Percentiles rank a stretch among this genome's conserved stretches.
Conservation (phyloP, 140 eudicot species). For the Bidens hawaiensis region DNA sequence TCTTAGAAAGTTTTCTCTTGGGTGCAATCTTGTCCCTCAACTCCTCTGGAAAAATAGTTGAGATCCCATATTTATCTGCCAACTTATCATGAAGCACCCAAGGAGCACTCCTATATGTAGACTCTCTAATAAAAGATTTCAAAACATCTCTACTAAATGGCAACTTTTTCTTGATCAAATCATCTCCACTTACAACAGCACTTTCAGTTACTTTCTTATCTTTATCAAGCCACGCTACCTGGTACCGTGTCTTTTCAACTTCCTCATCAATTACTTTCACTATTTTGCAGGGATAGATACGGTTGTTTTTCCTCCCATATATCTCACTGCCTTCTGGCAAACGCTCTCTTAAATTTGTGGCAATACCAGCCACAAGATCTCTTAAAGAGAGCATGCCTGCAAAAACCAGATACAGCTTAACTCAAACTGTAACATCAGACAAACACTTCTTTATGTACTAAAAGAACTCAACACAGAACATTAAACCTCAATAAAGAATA, state of each 20-base stretch:
- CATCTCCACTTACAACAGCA: conserved; percentile 58
- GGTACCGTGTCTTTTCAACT: conserved; percentile 55
- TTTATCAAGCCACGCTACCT: conserved; percentile 84
- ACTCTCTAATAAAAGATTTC: conserved; percentile 74
- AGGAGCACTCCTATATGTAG: conserved; percentile 71
- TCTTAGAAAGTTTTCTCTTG: conserved; percentile 47
- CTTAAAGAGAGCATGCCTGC: conserved; percentile 77
- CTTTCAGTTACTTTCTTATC: conserved; percentile 65
- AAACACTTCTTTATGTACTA: no score
- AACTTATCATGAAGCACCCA: conserved; percentile 83
- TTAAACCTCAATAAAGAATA: no score
- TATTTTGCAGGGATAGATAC: conserved; percentile 68
- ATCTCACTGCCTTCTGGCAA: conserved; percentile 67
- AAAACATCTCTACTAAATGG: conserved; percentile 71
- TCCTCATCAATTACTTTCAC: conserved; percentile 53
- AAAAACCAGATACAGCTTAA: conserved; percentile 11
- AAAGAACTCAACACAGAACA: no score
- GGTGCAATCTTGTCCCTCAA: conserved; percentile 38
- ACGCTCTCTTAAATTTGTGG: conserved; percentile 54
- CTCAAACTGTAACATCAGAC: background rate
- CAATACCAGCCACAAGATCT: conserved; percentile 61
- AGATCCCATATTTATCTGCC: conserved; percentile 69
- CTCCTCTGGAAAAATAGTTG: conserved; percentile 71
- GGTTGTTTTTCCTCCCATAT: conserved; percentile 65
- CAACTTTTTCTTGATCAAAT: conserved; percentile 59